Evolutionary conservation across 2,329 filamentous ascomycete species (phyloP).

Genomic region (Cadophora sp.): DNA sequence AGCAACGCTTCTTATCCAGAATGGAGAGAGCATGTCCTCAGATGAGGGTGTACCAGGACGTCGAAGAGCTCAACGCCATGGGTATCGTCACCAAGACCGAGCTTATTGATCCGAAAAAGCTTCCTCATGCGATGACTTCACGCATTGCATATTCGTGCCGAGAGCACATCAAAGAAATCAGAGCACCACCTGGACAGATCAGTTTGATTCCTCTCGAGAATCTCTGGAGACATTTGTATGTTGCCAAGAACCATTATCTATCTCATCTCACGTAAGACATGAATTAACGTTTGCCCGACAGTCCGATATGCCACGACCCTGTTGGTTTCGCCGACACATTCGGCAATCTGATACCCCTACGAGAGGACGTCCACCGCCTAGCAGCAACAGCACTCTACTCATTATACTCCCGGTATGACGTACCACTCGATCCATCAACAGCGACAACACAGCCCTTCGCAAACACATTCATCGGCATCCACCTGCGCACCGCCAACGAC

Average conservation of each 20-base stretch:
- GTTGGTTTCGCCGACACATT: constrained; percentile 20
- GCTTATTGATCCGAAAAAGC: constrained; percentile 15
- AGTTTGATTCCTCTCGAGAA: constrained; percentile 15
- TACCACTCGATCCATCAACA: constrained; percentile 17
- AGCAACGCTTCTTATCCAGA: constrained; percentile 17
- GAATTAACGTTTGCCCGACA: not conserved
- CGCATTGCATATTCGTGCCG: constrained; percentile 6
- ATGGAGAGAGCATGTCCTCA: constrained; percentile 23
- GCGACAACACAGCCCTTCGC: not conserved
- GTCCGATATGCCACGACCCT: constrained; percentile 21
- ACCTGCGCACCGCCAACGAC: constrained; percentile 26
- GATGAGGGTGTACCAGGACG: constrained; percentile 24
- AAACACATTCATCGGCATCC: constrained; percentile 21
- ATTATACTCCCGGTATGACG: constrained; percentile 15
- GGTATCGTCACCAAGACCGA: constrained; percentile 17
- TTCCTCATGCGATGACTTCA: constrained; percentile 13
- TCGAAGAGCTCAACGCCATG: constrained; percentile 20
- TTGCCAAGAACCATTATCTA: constrained; percentile 5
- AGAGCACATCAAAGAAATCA: constrained; percentile 9
- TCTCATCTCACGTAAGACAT: not conserved
- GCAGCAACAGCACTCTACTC: constrained; percentile 18
- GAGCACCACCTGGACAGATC: constrained; percentile 21
- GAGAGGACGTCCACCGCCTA: constrained; percentile 19
- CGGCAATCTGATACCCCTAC: constrained; percentile 18
- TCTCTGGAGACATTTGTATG: constrained; percentile 15